Evolutionary conservation across 2,329 filamentous ascomycete genomes (phyloP).

Genomic region (Exophiala sideris): DNA sequence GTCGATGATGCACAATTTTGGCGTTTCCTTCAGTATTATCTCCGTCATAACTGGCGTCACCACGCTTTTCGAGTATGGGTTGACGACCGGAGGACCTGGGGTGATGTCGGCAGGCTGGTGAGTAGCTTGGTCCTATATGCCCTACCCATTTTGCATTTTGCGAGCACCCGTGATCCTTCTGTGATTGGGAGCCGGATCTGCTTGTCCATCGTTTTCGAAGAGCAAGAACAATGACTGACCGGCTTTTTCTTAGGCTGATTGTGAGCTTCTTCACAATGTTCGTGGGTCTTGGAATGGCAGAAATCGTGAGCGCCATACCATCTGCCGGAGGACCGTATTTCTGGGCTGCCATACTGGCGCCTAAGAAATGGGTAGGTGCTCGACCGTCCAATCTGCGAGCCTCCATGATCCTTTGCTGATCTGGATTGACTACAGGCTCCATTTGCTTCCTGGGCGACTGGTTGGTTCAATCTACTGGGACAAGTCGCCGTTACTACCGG

Average conservation of each 20-base stretch:
- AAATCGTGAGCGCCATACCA: constrained; percentile 59
- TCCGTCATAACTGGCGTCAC: constrained; percentile 60
- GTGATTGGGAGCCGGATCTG: background rate
- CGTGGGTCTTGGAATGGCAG: constrained; percentile 56
- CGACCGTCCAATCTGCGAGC: too few species aligned
- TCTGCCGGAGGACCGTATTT: constrained; percentile 60
- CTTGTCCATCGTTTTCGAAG: constrained; percentile 25
- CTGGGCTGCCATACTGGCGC: constrained; percentile 58
- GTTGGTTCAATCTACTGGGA: constrained; percentile 49
- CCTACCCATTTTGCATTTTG: background rate
- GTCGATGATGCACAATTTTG: constrained; percentile 59
- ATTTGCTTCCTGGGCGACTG: constrained; percentile 42
- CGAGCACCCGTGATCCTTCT: background rate
- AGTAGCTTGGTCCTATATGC: background rate
- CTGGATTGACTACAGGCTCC: constrained; percentile 16
- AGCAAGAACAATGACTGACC: background rate
- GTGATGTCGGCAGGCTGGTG: constrained; percentile 57
- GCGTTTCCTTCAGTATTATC: constrained; percentile 61
- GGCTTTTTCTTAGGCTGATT: background rate
- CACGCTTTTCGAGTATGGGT: constrained; percentile 56
- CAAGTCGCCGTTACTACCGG: constrained; percentile 51
- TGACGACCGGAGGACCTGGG: constrained; percentile 54
- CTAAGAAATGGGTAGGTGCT: constrained; percentile 37
- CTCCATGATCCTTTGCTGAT: too few species aligned
- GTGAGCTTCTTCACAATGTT: constrained; percentile 47